A percentile compares a stretch with the other conserved stretches of the same genome.
Conservation (phyloP, 805 yeast species). For the Monosporozyma servazzii region DNA sequence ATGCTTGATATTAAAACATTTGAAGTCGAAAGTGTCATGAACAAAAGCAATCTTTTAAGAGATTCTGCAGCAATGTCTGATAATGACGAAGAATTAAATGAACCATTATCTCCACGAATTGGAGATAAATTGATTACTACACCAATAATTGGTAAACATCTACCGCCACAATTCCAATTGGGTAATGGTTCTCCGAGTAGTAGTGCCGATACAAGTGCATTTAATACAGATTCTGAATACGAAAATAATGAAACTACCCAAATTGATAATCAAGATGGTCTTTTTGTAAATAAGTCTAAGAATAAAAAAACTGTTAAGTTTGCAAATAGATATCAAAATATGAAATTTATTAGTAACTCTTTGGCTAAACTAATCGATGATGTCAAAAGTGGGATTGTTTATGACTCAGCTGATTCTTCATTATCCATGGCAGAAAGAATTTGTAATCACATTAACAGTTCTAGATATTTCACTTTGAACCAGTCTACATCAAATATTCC, state of each 20-base stretch:
- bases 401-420: conserved; percentile 22
- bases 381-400: conserved; percentile 21
- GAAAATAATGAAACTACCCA: not conserved
- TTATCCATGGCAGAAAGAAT: conserved; percentile 31
- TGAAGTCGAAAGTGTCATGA: conserved; percentile 20
- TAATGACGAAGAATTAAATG: not conserved
- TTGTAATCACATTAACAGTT: conserved; percentile 40
- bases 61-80: conserved; percentile 8
- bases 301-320: conserved; percentile 17
- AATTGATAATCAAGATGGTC: not conserved
- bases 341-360: conserved; percentile 22
- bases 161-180: conserved; percentile 49
- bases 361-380: conserved; percentile 21
- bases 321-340: conserved; percentile 19
- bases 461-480: conserved; percentile 55
- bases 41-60: conserved; percentile 16
- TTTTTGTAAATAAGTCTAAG: not conserved
- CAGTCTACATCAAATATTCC: conserved; percentile 46
- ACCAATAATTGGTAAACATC: not conserved
- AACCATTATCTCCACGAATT: not conserved
- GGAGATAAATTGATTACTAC: not conserved
- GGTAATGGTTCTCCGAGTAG: conserved; percentile 33
- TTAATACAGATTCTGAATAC: conserved; percentile 1
- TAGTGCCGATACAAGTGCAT: not conserved
- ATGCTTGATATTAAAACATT: conserved; percentile 31